Conservation (phyloP, 768 basidiomycete species). For the Amanita brunnescens region DNA sequence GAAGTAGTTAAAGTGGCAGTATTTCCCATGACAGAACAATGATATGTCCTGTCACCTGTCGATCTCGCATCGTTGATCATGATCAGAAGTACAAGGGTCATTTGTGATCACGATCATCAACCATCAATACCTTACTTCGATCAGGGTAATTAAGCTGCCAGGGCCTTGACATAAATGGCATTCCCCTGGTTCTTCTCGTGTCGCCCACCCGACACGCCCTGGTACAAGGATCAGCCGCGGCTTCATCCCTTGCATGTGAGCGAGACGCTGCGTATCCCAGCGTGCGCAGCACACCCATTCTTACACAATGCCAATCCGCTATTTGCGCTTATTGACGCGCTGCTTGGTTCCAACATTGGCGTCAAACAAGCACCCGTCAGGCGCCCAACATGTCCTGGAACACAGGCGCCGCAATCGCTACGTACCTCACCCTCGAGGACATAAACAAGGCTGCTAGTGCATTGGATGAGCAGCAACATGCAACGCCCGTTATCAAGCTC, state of each 20-base stretch:
- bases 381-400: conserved; percentile 28
- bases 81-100: conserved; percentile 17
- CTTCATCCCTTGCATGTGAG: not conserved
- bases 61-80: conserved; percentile 22
- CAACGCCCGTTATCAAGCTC: conserved; percentile 44
- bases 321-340: conserved; percentile 15
- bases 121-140: conserved; percentile 5
- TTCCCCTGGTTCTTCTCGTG: not conserved
- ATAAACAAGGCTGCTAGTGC: conserved; percentile 24
- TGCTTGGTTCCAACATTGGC: conserved; percentile 15
- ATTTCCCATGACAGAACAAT: conserved; percentile 6
- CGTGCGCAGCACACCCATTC: not conserved
- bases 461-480: conserved; percentile 15
- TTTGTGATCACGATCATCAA: conserved; percentile 17
- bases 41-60: conserved; percentile 11
- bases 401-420: conserved; percentile 25
- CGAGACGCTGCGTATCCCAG: not conserved
- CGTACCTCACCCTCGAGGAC: conserved; percentile 33
- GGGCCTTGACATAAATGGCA: conserved; percentile 4
- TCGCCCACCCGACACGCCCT: not conserved
- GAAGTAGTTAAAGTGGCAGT: conserved; percentile 10
- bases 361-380: conserved; percentile 2
- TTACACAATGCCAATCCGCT: not conserved
- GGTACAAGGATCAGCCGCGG: not conserved
- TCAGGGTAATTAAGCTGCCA: conserved; percentile 8